phyloP scores from a whole-genome alignment of 2,329 filamentous ascomycete species.

The Venturia oleaginea region DNA sequence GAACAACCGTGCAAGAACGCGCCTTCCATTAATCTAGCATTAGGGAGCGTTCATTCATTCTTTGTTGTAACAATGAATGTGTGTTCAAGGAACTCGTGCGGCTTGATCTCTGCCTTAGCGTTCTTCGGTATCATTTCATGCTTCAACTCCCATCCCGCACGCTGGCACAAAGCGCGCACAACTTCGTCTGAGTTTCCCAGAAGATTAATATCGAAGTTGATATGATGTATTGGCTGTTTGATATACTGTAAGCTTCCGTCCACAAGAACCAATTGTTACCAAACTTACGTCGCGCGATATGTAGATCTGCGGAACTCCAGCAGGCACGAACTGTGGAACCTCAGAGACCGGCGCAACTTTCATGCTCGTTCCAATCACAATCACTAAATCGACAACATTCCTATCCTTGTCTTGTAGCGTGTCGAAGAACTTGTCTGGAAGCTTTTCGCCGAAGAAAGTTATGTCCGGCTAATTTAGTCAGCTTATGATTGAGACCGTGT shows the following conservation, averaged over 20 bases:
- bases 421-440: slow-evolving; percentile 73
- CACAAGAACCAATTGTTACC: not conserved
- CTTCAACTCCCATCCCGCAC: slow-evolving; percentile 68
- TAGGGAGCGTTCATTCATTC: not conserved
- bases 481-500: not conserved
- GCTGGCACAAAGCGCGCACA: slow-evolving; percentile 73
- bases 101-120: slow-evolving; percentile 50
- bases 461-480: slow-evolving; percentile 65
- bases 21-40: not conserved
- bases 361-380: slow-evolving; percentile 92
- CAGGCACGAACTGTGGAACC: slow-evolving; percentile 70
- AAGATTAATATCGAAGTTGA: slow-evolving; percentile 93
- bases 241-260: slow-evolving; percentile 15
- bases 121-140: slow-evolving; percentile 75
- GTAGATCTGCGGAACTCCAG: slow-evolving; percentile 81
- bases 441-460: slow-evolving; percentile 89
- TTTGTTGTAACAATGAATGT: slow-evolving; percentile 6
- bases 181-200: slow-evolving; percentile 92
- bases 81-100: slow-evolving; percentile 12
- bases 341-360: slow-evolving; percentile 94
- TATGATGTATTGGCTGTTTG: slow-evolving; percentile 62
- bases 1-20: too few species aligned
- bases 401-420: slow-evolving; percentile 76
- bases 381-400: slow-evolving; percentile 73
- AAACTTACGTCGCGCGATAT: slow-evolving; percentile 62